Conservation (phyloP, 768 basidiomycete species). For the Naganishia friedmannii region DNA sequence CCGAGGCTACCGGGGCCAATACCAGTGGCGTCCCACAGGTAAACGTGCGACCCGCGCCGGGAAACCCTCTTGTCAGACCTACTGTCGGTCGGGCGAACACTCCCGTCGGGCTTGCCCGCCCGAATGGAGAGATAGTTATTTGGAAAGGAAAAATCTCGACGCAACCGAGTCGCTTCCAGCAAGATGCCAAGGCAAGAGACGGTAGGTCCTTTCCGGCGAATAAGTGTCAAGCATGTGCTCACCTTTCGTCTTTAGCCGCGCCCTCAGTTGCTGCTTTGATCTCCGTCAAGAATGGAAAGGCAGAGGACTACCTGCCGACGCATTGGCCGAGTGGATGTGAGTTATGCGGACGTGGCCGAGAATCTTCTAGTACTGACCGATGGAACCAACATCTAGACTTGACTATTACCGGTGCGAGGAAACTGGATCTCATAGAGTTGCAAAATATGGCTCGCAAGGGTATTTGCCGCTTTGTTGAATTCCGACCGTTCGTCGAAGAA, state of each 20-base stretch:
- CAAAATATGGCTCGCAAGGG: conserved; percentile 21
- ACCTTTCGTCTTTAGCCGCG: neutral
- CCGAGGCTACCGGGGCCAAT: neutral
- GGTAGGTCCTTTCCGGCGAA: neutral
- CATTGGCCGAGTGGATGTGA: conserved; percentile 23
- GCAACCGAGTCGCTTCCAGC: conserved; percentile 21
- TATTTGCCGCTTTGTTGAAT: conserved; percentile 28
- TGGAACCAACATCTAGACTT: neutral
- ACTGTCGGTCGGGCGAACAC: neutral
- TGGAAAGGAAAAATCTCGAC: conserved; percentile 21
- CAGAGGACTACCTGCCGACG: conserved; percentile 11
- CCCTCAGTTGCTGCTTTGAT: conserved; percentile 17
- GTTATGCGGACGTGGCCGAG: neutral
- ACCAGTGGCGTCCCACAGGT: neutral
- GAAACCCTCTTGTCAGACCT: neutral
- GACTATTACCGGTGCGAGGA: conserved; percentile 20
- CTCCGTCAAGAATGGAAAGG: conserved; percentile 4
- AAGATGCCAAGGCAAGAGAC: conserved; percentile 14
- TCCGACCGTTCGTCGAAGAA: conserved; percentile 21
- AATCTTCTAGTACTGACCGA: neutral
- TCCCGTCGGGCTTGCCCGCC: neutral
- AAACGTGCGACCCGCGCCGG: neutral
- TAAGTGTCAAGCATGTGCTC: neutral
- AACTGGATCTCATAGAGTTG: conserved; percentile 20
- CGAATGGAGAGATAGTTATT: conserved; percentile 8